phyloP scores from a whole-genome alignment of 2,329 filamentous ascomycete genomes.

The Cercospora berteroae region DNA sequence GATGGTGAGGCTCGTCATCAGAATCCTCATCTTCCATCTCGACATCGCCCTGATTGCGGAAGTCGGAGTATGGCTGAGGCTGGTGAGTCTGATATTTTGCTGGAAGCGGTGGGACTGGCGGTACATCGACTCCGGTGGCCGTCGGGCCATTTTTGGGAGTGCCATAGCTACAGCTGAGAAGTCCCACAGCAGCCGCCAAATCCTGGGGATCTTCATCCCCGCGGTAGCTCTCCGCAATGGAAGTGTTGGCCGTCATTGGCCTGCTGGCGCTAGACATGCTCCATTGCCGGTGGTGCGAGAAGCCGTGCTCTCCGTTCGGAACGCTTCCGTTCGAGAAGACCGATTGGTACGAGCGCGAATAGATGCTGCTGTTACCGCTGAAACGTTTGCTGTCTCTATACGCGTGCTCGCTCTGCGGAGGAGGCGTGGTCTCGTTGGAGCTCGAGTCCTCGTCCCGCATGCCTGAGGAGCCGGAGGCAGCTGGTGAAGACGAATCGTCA shows the following conservation, averaged over 20 bases:
- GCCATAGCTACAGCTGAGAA: slow-evolving; percentile 87
- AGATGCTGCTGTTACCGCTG: slow-evolving; percentile 50
- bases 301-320: slow-evolving; percentile 54
- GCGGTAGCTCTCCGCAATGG: slow-evolving; percentile 63
- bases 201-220: slow-evolving; percentile 80
- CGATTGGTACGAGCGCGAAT: slow-evolving; percentile 81
- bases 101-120: slow-evolving; percentile 84
- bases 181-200: slow-evolving; percentile 82
- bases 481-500: slow-evolving; percentile 81
- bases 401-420: slow-evolving; percentile 69
- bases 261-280: slow-evolving; percentile 69
- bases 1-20: slow-evolving; percentile 34
- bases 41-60: slow-evolving; percentile 41
- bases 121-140: slow-evolving; percentile 67
- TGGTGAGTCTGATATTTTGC: slow-evolving; percentile 68
- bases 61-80: slow-evolving; percentile 39
- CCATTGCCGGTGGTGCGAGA: slow-evolving; percentile 65
- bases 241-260: slow-evolving; percentile 67
- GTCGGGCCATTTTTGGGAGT: slow-evolving; percentile 68
- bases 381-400: slow-evolving; percentile 44
- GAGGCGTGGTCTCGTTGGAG: slow-evolving; percentile 89
- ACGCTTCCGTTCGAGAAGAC: slow-evolving; percentile 53
- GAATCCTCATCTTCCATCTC: slow-evolving; percentile 54
- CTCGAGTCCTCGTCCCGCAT: slow-evolving; percentile 70
- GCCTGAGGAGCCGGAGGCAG: slow-evolving; percentile 77